Base-by-base conservation (phyloP, 192 early-diverging fungal genomes). In the Backusella psychrophila region DNA sequence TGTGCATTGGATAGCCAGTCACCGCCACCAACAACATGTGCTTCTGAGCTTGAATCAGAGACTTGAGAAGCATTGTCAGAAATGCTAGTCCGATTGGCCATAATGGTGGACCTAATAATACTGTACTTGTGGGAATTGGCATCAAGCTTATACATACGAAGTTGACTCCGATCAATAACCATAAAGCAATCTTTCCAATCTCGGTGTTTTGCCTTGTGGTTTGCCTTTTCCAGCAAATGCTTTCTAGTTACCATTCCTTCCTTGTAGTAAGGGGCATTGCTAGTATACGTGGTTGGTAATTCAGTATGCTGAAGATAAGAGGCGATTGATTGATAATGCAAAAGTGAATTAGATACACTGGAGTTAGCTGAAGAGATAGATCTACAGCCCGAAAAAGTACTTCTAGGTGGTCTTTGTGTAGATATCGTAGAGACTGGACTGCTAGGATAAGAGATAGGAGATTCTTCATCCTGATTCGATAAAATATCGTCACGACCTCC, bases 171-270 rank as follows among this genome's bases (percentile, higher is more conserved):
- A 56, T 93, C 90, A 34, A 92, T 82, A 0, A 95, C 86, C 36
- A 93, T 92, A 49, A 93, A 92, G 69, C 93, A 90, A 35, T 96
- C 94, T 71, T 87, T 87, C 97, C 97, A 97, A 29, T 88, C 88
- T 4, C 96, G 89, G 78, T 95, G 84, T 31, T 91, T 90, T 6
- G 95, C 94, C 83, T 93, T 94, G 66, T 93, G 89, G 68, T 91
- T 92, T 0, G 87, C 86, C 6, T 87, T 81, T 80, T 96, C 95
- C 74, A 91, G 86, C 71, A 94, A 79, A 79, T 96, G 94, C 80
- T 98, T 98, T 49, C 96, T 87, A 73, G 94, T 90, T 36, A 98
- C 86, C 41, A 94, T 84, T n/a, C 94, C 92, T 78, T 94, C 92
- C 71, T 90, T 90, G 17, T 86, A 82, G 52, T 82, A 84, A 70